Evolutionary conservation across 305 asterid species (phyloP).

Genomic region (Fraxinus sp.): DNA sequence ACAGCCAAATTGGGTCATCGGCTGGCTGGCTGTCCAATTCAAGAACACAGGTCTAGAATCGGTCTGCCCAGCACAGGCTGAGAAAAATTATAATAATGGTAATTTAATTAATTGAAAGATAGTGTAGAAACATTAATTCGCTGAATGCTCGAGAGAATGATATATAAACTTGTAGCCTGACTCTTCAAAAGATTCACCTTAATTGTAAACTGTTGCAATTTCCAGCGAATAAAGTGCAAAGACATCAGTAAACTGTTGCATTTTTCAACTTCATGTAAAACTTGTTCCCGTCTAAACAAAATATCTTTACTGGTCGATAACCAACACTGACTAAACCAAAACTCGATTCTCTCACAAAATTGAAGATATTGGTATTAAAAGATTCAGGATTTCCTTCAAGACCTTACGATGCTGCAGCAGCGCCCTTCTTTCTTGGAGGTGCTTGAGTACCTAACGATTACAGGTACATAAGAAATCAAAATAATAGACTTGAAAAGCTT

Average conservation of each 20-base stretch:
- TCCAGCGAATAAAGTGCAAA: neutral
- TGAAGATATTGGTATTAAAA: neutral
- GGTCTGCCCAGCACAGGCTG: no score
- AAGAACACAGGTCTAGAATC: no score
- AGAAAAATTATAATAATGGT: no score
- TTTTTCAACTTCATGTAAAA: neutral
- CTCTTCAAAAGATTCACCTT: no score
- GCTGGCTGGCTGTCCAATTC: no score
- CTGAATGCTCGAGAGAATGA: no score
- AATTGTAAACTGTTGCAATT: no score
- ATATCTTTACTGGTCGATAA: neutral
- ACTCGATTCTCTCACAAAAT: neutral
- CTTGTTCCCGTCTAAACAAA: neutral
- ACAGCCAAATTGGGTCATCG: no score
- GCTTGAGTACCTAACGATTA: slow-evolving; percentile 38
- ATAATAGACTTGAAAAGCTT: neutral
- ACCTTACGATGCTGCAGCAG: slow-evolving; percentile 18
- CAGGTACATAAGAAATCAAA: neutral
- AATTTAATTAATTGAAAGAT: no score
- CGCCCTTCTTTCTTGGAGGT: slow-evolving; percentile 39
- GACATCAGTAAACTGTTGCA: neutral
- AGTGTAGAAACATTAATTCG: no score
- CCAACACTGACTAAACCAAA: neutral
- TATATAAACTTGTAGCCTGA: no score
- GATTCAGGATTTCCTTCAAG: neutral